phyloP scores from a whole-genome alignment of 2,329 filamentous ascomycete genomes.

The Penicillium sumatraense region DNA sequence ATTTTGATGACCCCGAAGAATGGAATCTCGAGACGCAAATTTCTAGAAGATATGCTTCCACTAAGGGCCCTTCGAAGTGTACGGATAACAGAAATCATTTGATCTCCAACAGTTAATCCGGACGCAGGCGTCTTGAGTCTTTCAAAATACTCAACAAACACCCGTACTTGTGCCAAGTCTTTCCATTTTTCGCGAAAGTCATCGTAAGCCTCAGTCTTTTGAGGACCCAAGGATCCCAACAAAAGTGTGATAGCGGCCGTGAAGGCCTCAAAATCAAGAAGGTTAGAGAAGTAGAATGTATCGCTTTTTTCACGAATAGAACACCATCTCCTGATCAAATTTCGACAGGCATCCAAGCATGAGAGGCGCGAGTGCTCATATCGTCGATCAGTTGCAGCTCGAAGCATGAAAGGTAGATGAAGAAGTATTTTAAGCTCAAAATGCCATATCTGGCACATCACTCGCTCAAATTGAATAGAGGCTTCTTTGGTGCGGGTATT shows the following conservation, averaged over 20 bases:
- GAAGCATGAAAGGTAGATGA: constrained; percentile 15
- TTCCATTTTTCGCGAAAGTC: background rate
- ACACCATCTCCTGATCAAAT: constrained; percentile 8
- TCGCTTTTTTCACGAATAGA: constrained; percentile 2
- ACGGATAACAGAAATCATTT: constrained; percentile 4
- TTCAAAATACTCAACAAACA: constrained; percentile 3
- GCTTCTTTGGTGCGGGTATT: constrained; percentile 9
- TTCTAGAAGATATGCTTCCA: background rate
- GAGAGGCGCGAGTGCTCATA: constrained; percentile 10
- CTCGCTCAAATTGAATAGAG: constrained; percentile 10
- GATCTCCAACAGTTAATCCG: background rate
- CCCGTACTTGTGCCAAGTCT: constrained; percentile 6
- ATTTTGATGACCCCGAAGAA: constrained; percentile 7
- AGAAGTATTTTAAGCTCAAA: constrained; percentile 5
- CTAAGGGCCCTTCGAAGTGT: constrained; percentile 1
- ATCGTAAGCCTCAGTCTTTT: background rate
- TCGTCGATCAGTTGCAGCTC: constrained; percentile 7
- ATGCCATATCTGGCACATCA: constrained; percentile 13
- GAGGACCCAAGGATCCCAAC: background rate
- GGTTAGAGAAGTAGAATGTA: constrained; percentile 22
- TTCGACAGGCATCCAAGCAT: constrained; percentile 7
- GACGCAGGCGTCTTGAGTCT: background rate
- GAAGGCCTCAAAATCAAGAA: constrained; percentile 14
- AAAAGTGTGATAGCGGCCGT: constrained; percentile 9
- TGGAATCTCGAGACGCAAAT: constrained; percentile 1